These are phyloP conservation scores for Sporothrix pseudoabietina DNA, from an alignment of 2,329 filamentous ascomycete species.

Conservation along the genomic window DNA sequence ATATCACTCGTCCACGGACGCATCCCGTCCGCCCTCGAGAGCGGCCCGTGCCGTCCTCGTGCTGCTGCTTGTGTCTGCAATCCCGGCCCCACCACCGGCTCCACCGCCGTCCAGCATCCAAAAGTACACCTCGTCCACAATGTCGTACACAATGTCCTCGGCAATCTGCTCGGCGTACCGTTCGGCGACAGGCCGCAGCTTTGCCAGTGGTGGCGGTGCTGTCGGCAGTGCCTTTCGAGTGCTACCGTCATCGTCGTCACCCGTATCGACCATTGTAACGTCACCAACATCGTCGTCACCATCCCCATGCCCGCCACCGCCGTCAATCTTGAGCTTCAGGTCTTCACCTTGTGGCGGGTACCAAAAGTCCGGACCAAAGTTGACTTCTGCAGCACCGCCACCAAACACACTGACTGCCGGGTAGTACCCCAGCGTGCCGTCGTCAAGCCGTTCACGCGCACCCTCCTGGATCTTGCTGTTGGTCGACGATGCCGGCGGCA, in stretches of 20 bases:
- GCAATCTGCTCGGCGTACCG: conserved; percentile 91
- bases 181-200: conserved; percentile 66
- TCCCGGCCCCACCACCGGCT: conserved; percentile 48
- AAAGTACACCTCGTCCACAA: conserved; percentile 92
- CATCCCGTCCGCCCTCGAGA: conserved; percentile 25
- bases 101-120: conserved; percentile 69
- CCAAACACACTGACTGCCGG: conserved; percentile 90
- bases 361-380: conserved; percentile 95
- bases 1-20: conserved; percentile 31
- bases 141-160: conserved; percentile 89
- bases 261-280: conserved; percentile 49
- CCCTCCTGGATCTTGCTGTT: conserved; percentile 70
- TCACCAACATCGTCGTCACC: conserved; percentile 44
- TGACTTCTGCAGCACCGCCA: conserved; percentile 86
- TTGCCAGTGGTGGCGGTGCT: conserved; percentile 31
- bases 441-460: conserved; percentile 84
- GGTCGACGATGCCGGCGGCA: conserved; percentile 83
- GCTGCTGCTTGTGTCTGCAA: conserved; percentile 6
- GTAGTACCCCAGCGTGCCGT: conserved; percentile 94
- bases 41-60: conserved; percentile 14
- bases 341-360: conserved; percentile 60
- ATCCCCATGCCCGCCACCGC: conserved; percentile 45
- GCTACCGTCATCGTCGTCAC: conserved; percentile 35
- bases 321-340: conserved; percentile 40
- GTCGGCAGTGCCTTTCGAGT: neutral